Conservation (phyloP, 2,329 filamentous ascomycete genomes). For the Tolypocladium tundrense region DNA sequence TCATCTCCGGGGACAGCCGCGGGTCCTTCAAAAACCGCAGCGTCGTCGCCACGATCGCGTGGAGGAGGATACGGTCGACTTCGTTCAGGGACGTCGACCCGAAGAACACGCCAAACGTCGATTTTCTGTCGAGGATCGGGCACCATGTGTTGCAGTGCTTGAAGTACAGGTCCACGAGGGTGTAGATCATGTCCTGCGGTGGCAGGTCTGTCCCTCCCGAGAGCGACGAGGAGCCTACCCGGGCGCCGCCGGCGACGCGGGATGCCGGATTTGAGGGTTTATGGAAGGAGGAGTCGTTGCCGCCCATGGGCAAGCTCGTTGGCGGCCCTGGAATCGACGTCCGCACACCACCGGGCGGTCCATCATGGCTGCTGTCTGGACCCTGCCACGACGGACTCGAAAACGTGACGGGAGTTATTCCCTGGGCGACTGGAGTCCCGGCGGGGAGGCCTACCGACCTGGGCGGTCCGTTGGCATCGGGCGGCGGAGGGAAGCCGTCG, state of each 20-base stretch:
- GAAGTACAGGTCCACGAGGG: slow-evolving; percentile 51
- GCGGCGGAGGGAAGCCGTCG: slow-evolving; percentile 14
- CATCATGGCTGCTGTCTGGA: slow-evolving; percentile 18
- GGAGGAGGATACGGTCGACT: slow-evolving; percentile 28
- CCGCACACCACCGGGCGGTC: slow-evolving; percentile 3
- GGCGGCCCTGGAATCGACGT: slow-evolving; percentile 1
- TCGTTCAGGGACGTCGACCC: slow-evolving; percentile 28
- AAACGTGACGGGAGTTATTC: slow-evolving; percentile 27
- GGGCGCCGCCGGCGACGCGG: slow-evolving; percentile 1
- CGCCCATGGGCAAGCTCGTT: not conserved
- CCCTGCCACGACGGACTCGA: slow-evolving; percentile 21
- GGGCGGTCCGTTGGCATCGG: slow-evolving; percentile 10
- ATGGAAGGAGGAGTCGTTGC: not conserved
- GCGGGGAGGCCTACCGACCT: slow-evolving; percentile 5
- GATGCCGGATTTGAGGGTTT: not conserved
- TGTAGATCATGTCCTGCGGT: slow-evolving; percentile 49
- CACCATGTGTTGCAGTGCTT: slow-evolving; percentile 55
- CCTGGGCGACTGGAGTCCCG: slow-evolving; percentile 13
- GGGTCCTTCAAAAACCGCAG: slow-evolving; percentile 30
- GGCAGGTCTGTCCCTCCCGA: slow-evolving; percentile 39
- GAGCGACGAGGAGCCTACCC: slow-evolving; percentile 17
- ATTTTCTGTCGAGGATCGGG: slow-evolving; percentile 32
- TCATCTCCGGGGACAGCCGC: slow-evolving; percentile 25
- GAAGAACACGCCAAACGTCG: slow-evolving; percentile 28
- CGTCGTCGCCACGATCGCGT: slow-evolving; percentile 33